Base-by-base conservation (phyloP, 331 rosid genomes). In the Quercus tomentella region DNA sequence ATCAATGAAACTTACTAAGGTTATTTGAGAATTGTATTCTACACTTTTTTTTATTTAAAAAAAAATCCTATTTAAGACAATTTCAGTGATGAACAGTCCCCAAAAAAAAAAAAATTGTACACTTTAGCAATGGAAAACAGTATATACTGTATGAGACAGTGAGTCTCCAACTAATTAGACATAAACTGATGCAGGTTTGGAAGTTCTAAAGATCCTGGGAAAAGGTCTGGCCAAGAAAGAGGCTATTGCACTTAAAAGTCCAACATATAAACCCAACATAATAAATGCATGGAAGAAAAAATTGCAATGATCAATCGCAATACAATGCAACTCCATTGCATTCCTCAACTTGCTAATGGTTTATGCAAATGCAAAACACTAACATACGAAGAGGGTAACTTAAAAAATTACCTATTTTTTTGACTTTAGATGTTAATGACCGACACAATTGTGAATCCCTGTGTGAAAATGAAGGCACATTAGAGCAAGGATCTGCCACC, bases 401-500 rank as follows among this genome's bases (percentile, higher is more conserved):
- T 57, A 23, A 57, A 57, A 49, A n/a, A 45, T 8, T 67, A 57
- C 55, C 43, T 21, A 43, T 41, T 37, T n/a, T 41, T 77, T 37
- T 66, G 25, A 74, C 77, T 78, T 22, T 78, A 56, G 14, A 49
- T 22, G 28, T 20, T 28, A 68, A 55, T 41, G 49, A 41, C 49
- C 14, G 49, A 41, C 49, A 73, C 73, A 74, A 49, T 49, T 11
- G 55, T 11, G 18, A 4, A 49, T 49, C 18, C 63, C 5, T 70
- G 77, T 17, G 79, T 41, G 70, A 56, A 68, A 83, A 69, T 57
- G 56, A 37, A 69, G 56, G 82, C 70, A 5, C 21, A 78, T 62
- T 65, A 81, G 78, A 85, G 78, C 77, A 74, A 68, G 82, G 77
- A 58, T 74, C 77, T 76, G 75, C 77, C 54, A 75, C 49, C 80